Evolutionary conservation across 2,329 filamentous ascomycete species (phyloP), one percentile per base, ranked within the genome.

Genomic region (Hypoxylon rubiginosum): DNA sequence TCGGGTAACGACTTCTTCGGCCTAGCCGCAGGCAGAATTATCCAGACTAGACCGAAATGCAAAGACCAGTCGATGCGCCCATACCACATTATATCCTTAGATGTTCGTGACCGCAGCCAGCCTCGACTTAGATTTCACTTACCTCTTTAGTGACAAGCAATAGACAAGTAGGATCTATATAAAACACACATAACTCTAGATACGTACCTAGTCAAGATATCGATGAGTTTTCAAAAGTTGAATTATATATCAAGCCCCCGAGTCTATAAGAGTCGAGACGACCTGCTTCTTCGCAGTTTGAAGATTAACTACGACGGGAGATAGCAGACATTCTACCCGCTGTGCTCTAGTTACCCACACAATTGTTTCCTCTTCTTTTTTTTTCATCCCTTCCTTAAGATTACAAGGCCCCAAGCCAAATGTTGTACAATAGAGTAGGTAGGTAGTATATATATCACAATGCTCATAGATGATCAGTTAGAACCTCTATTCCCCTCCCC

Each of bases 251-350:
- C 60, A 46, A 54, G 17, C 21, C 26, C 26, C 48, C 41, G 43
- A 54, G 36, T 58, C 7, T 13, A 26, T 60, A 30, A 57, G 52
- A 67, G 61, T 52, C 45, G 64, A 67, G 59, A 64, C 46, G 46
- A 19, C 21, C 50, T 26, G 36, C 46, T 64, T 58, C n/a, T 28
- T 52, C 36, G 59, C n/a, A 46, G 21, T 4, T 36, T 4, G n/a
- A n/a, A n/a, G n/a, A n/a, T n/a, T n/a, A 11, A 58, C 30, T 26
- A 36, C 24, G 28, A 17, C n/a, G 15, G 46, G 52, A 19, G 17
- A 17, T 15, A 7, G 9, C 9, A 34, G 32, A 34, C 9, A 34
- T 30, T 34, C 9, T 11, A 34, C 32, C 9, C 13, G 4, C 9
- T 11, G 10, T 10, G 8, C 10, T 8, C 30, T 10, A 34, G 7